Evolutionary conservation across 164 flowering plant genomes (phyloP), one percentile per base, ranked within the genome.

Genomic region (Paratinospora sagittata): DNA sequence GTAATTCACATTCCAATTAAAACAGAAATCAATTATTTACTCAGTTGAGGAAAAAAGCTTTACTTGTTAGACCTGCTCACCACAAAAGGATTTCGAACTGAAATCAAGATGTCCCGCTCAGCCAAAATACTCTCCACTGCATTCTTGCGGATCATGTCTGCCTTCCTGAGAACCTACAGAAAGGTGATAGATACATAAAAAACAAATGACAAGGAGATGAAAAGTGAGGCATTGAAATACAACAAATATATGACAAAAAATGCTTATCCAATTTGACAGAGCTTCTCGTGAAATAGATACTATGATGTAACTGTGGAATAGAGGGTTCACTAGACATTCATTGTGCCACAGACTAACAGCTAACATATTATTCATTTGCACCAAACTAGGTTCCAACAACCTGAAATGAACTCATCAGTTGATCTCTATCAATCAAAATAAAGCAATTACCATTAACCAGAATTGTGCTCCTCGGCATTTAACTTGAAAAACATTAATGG

Each of bases 41-140:
- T 27, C 63, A 52, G 47, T 27, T 21, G 63, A 45, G 63, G 19
- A 60, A 0, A 72, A 72, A 71, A 72, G 43, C 64, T 67, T 37
- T 49, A 33, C 39, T 30, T 52, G 67, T 36, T 72, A 81, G 73
- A 80, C 72, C 77, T 76, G 79, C 98, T 88, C 85, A 96, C 99
- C 98, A 96, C 99, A 87, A 96, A 93, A 67, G 92, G 98, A 83
- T 91, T 90, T 83, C 97, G 97, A 55, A 96, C 99, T 66, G 96
- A 85, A 75, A 96, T 96, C 69, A 96, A 84, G 73, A 96, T 96
- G 84, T 96, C 89, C 67, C 99, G 93, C 80, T 96, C 99, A 19
- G 97, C 99, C 80, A 96, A 82, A 66, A 96, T 96, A 82, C 99
- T 96, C 86, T 96, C 97, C 74, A 93, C 99, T 43, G 99, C 99